Evolutionary conservation across 805 yeast species (phyloP), one percentile per base, ranked within the genome.

Genomic region (Candida golubevii): DNA sequence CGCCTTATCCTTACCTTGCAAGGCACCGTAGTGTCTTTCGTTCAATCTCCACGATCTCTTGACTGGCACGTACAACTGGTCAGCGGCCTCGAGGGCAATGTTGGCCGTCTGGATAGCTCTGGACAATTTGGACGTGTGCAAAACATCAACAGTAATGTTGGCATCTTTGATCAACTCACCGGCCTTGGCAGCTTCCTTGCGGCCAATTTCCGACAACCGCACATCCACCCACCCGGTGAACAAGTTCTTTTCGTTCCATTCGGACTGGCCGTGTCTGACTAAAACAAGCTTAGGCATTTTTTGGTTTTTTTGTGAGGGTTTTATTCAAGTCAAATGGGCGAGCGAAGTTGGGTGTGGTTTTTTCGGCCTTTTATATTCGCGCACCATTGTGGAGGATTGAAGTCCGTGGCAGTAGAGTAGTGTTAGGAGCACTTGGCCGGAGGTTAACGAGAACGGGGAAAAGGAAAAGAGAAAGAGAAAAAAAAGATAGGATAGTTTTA

Each of bases 161-260:
- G 91, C 82, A 69, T 88, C 95, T 71, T 83, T 85, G 66, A 90
- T 77, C 66, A 91, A 77, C 67, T 82, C 88, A 72, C 97, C 98
- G 56, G 97, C 98, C 68, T 86, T 83, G 57, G 75, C 76, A 59
- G 98, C 98, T 77, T 90, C 98, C 67, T 83, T 78, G 67, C 77
- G 80, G 72, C 98, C 98, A 58, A 78, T 71, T 50, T 77, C 89
- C 44, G 91, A 82, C 67, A 90, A 80, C 63, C 79, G 75, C 58
- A 88, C 95, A 71, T 90, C 98, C 53, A 91, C 97, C 98, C 98
- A 90, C 65, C 98, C 98, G 70, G 97, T 90, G 85, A 90, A 90
- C 59, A 90, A 79, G 81, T 90, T 91, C 79, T 88, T 88, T 73
- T 88, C 96, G 74, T 90, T 90, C 98, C 98, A 90, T 72, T 88